phyloP scores from a whole-genome alignment of 306 rosid species.

The Cucumis cinereus region DNA sequence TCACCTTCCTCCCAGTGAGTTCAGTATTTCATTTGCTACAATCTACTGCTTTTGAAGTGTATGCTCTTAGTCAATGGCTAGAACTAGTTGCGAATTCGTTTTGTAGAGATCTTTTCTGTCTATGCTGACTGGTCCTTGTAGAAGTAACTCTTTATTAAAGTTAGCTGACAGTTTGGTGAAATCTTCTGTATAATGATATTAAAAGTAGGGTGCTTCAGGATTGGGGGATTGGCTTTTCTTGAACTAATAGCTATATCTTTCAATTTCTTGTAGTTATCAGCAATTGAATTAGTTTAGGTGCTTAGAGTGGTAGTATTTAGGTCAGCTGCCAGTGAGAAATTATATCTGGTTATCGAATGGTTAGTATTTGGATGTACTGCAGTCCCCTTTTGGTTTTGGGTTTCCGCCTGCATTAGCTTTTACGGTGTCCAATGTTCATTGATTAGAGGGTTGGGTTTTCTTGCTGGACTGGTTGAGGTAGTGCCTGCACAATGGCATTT shows the following conservation, averaged over 20 bases:
- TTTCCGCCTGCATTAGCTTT: background rate
- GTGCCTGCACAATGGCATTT: background rate
- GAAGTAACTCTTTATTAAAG: background rate
- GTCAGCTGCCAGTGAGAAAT: background rate
- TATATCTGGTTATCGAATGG: background rate
- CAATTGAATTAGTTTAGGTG: background rate
- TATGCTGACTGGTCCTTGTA: background rate
- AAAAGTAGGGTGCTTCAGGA: background rate
- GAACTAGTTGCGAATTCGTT: background rate
- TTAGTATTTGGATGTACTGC: background rate
- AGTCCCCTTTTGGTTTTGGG: background rate
- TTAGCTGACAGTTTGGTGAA: background rate
- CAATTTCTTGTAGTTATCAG: background rate
- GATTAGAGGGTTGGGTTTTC: background rate
- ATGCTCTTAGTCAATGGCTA: background rate
- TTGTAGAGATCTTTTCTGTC: too few species aligned
- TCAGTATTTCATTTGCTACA: background rate
- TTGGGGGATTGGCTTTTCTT: background rate
- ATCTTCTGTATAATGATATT: background rate
- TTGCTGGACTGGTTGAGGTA: background rate
- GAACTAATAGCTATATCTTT: background rate
- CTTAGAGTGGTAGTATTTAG: background rate
- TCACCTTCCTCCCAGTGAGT: conserved; percentile 35
- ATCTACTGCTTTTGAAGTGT: background rate
- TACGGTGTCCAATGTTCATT: background rate